Percentiles rank a stretch among this genome's conserved stretches.
Conservation (phyloP, 2,329 filamentous ascomycete species). For the Hypocrella siamensis region DNA sequence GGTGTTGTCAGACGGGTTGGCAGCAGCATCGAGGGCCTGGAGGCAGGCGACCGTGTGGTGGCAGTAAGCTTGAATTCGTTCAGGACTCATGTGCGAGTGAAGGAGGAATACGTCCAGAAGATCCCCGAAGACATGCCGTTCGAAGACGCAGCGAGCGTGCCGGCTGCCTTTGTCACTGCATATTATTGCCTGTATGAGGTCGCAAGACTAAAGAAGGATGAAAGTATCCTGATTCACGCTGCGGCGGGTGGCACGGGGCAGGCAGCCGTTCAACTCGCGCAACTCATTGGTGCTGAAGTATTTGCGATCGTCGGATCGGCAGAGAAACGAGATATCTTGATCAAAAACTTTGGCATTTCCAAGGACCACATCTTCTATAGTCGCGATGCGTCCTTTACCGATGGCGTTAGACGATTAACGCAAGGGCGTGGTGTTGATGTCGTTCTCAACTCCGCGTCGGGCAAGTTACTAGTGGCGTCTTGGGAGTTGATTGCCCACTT, state of each 20-base stretch:
- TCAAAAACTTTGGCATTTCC: conserved; percentile 8
- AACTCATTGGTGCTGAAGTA: conserved; percentile 6
- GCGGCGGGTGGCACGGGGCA: conserved; percentile 7
- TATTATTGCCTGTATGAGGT: background rate
- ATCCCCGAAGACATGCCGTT: background rate
- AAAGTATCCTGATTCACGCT: conserved; percentile 14
- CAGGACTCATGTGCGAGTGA: background rate
- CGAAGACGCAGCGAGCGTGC: background rate
- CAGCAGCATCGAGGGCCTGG: background rate
- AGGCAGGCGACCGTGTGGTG: background rate
- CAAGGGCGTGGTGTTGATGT: conserved; percentile 5
- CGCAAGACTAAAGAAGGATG: conserved; percentile 14
- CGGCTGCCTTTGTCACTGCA: background rate
- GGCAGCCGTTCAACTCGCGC: conserved; percentile 3
- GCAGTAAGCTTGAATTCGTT: background rate
- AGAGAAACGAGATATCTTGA: conserved; percentile 12
- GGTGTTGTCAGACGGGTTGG: background rate
- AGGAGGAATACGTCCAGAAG: background rate
- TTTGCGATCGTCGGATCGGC: conserved; percentile 11
- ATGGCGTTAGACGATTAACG: background rate
- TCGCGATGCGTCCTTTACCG: conserved; percentile 1
- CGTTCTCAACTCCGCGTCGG: background rate
- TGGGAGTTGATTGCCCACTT: conserved; percentile 13
- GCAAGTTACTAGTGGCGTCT: conserved; percentile 7
- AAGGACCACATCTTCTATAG: conserved; percentile 5